Conservation (phyloP, 2,329 filamentous ascomycete species). For the Aureobasidium sp. region DNA sequence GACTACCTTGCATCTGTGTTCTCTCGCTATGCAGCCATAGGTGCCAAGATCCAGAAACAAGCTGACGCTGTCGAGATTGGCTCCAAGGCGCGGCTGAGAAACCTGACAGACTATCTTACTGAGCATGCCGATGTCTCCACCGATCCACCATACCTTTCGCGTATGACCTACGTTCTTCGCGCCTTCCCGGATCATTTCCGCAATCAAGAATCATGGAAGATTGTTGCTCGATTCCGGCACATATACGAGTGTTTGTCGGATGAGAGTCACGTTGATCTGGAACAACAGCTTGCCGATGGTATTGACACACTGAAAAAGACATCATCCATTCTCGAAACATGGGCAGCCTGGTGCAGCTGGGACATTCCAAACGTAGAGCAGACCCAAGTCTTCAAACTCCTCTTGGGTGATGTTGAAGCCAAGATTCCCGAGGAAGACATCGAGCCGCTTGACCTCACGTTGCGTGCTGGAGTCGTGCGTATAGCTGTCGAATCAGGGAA, state of each 20-base stretch:
- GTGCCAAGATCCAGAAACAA: constrained; percentile 2
- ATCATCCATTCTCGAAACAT: constrained; percentile 56
- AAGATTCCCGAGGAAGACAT: constrained; percentile 22
- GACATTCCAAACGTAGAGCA: constrained; percentile 68
- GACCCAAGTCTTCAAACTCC: constrained; percentile 60
- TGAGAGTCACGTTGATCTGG: constrained; percentile 29
- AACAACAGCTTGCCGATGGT: constrained; percentile 39
- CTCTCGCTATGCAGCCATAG: constrained; percentile 8
- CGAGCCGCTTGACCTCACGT: constrained; percentile 50
- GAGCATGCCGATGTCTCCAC: constrained; percentile 56
- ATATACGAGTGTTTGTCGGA: constrained; percentile 50
- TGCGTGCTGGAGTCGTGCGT: constrained; percentile 54
- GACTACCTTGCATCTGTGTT: constrained; percentile 56
- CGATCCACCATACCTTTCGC: constrained; percentile 80
- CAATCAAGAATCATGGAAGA: constrained; percentile 91
- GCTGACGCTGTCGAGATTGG: constrained; percentile 13
- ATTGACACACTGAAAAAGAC: not conserved
- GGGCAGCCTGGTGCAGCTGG: constrained; percentile 86
- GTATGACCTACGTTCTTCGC: constrained; percentile 79
- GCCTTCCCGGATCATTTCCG: constrained; percentile 72
- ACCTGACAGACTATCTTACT: constrained; percentile 62
- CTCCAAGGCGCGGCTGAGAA: constrained; percentile 45
- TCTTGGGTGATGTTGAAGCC: constrained; percentile 49
- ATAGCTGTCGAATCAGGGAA: constrained; percentile 75
- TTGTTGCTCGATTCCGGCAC: constrained; percentile 74